A percentile compares a stretch with the other conserved stretches of the same genome.
phyloP scores from a whole-genome alignment of 345 rosid genomes.

The Abelmoschus esculentus region DNA sequence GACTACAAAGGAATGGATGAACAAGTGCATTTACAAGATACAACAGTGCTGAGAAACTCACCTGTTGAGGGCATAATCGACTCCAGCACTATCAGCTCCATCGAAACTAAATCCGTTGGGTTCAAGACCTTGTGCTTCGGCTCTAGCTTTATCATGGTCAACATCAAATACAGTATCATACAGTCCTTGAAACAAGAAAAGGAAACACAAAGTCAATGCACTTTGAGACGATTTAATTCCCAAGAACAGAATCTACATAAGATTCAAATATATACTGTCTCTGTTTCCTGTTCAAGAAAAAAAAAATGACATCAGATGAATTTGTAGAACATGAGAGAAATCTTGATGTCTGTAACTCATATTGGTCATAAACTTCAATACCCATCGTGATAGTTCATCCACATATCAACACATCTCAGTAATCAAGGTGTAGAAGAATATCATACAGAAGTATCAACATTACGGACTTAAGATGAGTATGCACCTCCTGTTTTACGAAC shows the following conservation, averaged over 20 bases:
- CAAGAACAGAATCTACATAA: neutral
- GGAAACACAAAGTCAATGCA: constrained; percentile 9
- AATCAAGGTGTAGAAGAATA: neutral
- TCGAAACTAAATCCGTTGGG: constrained; percentile 92
- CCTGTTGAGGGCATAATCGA: constrained; percentile 86
- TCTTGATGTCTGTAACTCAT: constrained; percentile 1
- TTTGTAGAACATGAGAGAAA: neutral
- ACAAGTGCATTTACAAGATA: neutral
- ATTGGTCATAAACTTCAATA: neutral
- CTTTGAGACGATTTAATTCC: neutral
- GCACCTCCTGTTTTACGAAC: constrained; percentile 93
- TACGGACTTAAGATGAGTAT: neutral
- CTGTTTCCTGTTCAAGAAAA: neutral
- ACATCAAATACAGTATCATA: constrained; percentile 92
- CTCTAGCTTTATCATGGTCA: constrained; percentile 80
- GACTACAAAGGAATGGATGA: neutral
- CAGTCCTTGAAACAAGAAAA: constrained; percentile 49
- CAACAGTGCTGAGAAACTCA: constrained; percentile 17
- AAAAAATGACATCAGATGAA: neutral
- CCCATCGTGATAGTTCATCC: neutral
- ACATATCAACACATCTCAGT: neutral
- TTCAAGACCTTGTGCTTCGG: constrained; percentile 69
- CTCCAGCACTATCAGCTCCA: constrained; percentile 75
- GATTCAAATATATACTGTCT: neutral
- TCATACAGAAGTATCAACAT: neutral